These are phyloP conservation scores for Lentinus polychrous DNA, from an alignment of 1,284 basidiomycete genomes.

Conservation along the genomic window DNA sequence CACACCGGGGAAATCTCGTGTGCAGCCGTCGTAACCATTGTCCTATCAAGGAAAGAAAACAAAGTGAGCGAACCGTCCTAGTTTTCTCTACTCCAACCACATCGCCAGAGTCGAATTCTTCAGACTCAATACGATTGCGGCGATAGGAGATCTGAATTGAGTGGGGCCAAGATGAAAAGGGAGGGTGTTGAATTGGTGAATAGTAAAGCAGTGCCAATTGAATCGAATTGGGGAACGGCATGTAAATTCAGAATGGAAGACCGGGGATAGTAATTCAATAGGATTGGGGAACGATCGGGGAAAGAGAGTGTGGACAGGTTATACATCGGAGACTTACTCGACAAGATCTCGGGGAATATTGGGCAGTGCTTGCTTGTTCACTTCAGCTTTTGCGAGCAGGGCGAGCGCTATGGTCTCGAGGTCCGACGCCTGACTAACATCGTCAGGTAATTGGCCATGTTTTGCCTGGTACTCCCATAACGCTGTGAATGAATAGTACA, in stretches of 20 bases:
- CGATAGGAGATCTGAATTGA: slow-evolving; percentile 1
- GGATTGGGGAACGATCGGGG: too few relatives aligned
- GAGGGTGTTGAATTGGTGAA: background rate
- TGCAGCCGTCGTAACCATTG: slow-evolving; percentile 61
- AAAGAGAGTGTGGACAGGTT: background rate
- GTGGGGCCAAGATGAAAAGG: background rate
- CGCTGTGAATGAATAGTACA: slow-evolving; percentile 37
- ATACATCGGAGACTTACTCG: slow-evolving; percentile 36
- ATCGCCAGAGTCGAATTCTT: too few relatives aligned
- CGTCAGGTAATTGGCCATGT: slow-evolving; percentile 55
- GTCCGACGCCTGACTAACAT: slow-evolving; percentile 42
- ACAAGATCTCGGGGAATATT: slow-evolving; percentile 50
- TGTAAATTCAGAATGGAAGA: too few relatives aligned
- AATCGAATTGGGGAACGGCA: background rate
- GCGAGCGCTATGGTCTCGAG: slow-evolving; percentile 55
- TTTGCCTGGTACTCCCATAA: slow-evolving; percentile 77
- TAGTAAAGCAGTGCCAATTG: background rate
- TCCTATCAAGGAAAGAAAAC: slow-evolving; percentile 30
- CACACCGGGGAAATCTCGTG: slow-evolving; percentile 87
- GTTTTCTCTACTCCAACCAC: too few relatives aligned
- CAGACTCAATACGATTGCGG: background rate
- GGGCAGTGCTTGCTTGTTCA: slow-evolving; percentile 62
- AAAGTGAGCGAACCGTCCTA: background rate
- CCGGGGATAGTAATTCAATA: too few relatives aligned
- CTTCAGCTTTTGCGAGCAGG: slow-evolving; percentile 53